Base-by-base conservation (phyloP, 208 protist species). In the Leishmania tropica region DNA sequence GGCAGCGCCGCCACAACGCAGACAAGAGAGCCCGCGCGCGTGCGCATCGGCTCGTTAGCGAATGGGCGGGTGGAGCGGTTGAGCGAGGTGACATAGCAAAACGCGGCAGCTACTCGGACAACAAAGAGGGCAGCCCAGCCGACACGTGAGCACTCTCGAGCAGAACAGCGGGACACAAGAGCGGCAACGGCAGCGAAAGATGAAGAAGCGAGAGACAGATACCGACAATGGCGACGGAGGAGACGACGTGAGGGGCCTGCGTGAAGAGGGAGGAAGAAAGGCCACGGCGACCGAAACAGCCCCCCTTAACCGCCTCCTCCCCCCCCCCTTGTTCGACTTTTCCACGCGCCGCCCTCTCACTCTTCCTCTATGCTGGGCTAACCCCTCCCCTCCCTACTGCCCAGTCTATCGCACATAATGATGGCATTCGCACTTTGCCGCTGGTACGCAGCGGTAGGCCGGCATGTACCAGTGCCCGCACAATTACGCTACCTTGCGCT, bases 401-500 rank as follows among this genome's bases (percentile, higher is more conserved):
- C 68, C 5, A 73, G 19, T 24, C 7, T 35, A 73, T 35, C 24
- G n/a, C 21, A 42, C 15, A 73, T 24, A 42, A 15, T 11, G 24
- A 17, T n/a, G 15, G 15, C 10, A 31, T 24, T 15, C 68, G 2
- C 40, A 17, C 68, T 1, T 35, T n/a, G 31, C 31, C 53, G 40
- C 60, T 40, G 24, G n/a, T 15, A 67, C 60, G n/a, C 60, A 67
- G 60, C 42, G 10, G 37, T 53, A 15, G 45, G 42, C 42, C 68
- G 28, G 24, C 68, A 24, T 21, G 4, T 31, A 0, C 13, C 4
- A 73, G 42, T 24, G 10, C 11, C 28, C 45, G 37, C 4, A 73
- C 21, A 35, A 62, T 37, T 67, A 67, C 31, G 74, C 53, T 17
- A 53, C 62, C 54, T 83, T 73, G 21, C 73, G 77, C 83, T 74